A percentile compares a stretch with the other conserved stretches of the same genome.
phyloP scores from a whole-genome alignment of 495 filamentous ascomycete species.

The Annulohypoxylon moriforme region DNA sequence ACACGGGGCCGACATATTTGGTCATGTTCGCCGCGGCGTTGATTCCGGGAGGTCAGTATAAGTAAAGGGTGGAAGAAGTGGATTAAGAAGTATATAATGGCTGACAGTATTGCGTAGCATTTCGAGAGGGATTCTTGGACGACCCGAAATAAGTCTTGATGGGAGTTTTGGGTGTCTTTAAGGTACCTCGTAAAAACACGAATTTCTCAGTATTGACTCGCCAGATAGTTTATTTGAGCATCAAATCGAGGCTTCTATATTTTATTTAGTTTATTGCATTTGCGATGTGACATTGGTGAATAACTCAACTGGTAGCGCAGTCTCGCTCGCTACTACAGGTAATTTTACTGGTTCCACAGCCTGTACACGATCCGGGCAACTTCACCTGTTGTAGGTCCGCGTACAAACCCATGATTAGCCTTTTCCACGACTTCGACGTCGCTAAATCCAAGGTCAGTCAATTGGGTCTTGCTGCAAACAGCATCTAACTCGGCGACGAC shows the following conservation, averaged over 20 bases:
- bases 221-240: not conserved
- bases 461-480: not conserved
- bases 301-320: not conserved
- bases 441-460: not conserved
- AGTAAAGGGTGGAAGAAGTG: not conserved
- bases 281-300: not conserved
- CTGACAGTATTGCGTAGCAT: slow-evolving; percentile 12
- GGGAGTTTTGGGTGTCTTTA: not conserved
- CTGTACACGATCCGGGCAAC: not conserved
- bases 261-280: not conserved
- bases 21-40: slow-evolving; percentile 76
- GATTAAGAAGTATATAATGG: not conserved
- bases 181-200: too few species aligned
- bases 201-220: not conserved
- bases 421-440: not conserved
- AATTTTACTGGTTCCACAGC: not conserved
- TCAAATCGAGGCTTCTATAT: not conserved
- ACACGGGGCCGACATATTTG: slow-evolving; percentile 68
- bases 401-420: slow-evolving; percentile 4
- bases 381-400: not conserved
- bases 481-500: not conserved
- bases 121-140: slow-evolving; percentile 17
- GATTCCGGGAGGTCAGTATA: slow-evolving; percentile 68
- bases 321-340: not conserved
- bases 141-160: not conserved